These are phyloP conservation scores for Rhododendron mucronatum DNA, from an alignment of 148 eudicot species.

Conservation along the genomic window DNA sequence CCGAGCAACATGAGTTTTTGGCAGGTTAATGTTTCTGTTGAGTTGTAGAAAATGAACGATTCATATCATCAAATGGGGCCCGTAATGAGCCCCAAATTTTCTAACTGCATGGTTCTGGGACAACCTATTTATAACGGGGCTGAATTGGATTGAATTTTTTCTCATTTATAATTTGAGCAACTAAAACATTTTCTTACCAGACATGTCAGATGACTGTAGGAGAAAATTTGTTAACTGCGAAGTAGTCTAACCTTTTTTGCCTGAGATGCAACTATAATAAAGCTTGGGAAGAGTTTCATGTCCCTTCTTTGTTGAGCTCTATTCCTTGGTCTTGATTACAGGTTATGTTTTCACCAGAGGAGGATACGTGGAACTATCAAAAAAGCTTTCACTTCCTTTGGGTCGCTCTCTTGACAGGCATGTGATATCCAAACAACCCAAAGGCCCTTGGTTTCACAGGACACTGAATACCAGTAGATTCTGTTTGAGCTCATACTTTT, in stretches of 20 bases:
- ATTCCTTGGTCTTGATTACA: conserved; percentile 18
- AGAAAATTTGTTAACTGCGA: background rate
- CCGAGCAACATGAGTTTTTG: background rate
- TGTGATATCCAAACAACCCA: conserved; percentile 2
- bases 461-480: background rate
- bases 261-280: background rate
- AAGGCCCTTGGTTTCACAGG: background rate
- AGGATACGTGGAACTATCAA: conserved; percentile 81
- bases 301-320: background rate
- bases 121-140: background rate
- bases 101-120: background rate
- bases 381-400: conserved; percentile 80
- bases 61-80: background rate
- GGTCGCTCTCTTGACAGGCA: conserved; percentile 93
- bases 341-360: conserved; percentile 96
- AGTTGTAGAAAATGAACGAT: background rate
- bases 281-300: background rate
- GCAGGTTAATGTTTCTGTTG: background rate
- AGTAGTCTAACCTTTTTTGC: background rate
- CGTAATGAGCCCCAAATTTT: background rate
- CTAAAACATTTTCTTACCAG: background rate
- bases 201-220: background rate
- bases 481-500: background rate
- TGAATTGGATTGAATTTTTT: background rate
- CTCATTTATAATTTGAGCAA: background rate